phyloP scores from a whole-genome alignment of 495 filamentous ascomycete species.

The Polyplosphaeria fusca region DNA sequence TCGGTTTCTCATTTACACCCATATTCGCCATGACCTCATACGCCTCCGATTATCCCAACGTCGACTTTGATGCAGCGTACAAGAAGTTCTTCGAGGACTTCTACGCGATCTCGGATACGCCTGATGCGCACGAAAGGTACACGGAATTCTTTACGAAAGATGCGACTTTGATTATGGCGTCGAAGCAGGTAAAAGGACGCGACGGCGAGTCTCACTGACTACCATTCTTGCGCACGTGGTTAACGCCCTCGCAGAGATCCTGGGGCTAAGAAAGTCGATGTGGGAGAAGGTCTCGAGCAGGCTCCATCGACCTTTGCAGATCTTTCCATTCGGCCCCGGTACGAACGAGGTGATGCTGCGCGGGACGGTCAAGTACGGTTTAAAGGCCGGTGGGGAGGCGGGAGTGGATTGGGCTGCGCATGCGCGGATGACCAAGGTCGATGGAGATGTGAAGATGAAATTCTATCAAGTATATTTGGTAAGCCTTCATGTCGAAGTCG shows the following conservation, averaged over 20 bases:
- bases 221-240: no score
- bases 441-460: constrained; percentile 52
- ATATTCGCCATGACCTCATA: constrained; percentile 9
- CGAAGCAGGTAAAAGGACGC: constrained; percentile 48
- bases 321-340: constrained; percentile 52
- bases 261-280: constrained; percentile 51
- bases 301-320: constrained; percentile 48
- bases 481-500: constrained; percentile 24
- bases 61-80: constrained; percentile 35
- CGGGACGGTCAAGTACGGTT: constrained; percentile 55
- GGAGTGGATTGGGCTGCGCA: constrained; percentile 55
- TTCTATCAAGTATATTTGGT: constrained; percentile 69
- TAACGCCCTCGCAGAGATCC: constrained; percentile 52
- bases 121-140: constrained; percentile 55
- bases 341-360: constrained; percentile 59
- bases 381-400: constrained; percentile 51
- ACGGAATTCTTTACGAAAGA: constrained; percentile 53
- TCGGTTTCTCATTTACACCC: background rate
- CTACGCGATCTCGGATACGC: constrained; percentile 57
- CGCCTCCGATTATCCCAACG: constrained; percentile 18
- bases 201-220: background rate
- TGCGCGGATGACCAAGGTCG: constrained; percentile 51
- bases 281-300: constrained; percentile 57
- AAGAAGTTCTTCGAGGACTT: constrained; percentile 54
- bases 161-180: constrained; percentile 57